Evolutionary conservation across 1,284 basidiomycete species (phyloP).

Genomic region (Butyriboletus appendiculatus): DNA sequence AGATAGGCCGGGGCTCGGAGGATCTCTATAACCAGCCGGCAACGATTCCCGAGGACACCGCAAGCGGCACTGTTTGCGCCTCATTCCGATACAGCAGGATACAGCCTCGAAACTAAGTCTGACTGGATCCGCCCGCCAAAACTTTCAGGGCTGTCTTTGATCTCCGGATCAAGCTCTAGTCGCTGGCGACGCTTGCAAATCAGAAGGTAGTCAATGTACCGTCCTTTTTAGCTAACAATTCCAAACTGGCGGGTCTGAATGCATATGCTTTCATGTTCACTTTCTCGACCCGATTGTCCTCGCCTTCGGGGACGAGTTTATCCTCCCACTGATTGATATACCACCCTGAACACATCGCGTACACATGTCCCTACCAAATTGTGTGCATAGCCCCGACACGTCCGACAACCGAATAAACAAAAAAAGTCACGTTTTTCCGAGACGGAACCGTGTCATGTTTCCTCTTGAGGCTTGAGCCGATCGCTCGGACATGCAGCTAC

Average conservation of each 20-base stretch:
- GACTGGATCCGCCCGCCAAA: constrained; percentile 18
- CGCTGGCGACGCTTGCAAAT: constrained; percentile 2
- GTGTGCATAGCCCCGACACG: constrained; percentile 21
- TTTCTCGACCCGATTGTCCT: constrained; percentile 6
- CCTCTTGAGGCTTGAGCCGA: background rate
- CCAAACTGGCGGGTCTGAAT: constrained; percentile 2
- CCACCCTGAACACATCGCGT: constrained; percentile 8
- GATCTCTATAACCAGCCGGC: constrained; percentile 21
- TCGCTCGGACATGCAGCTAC: background rate
- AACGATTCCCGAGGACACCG: constrained; percentile 23
- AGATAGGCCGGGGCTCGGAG: constrained; percentile 12
- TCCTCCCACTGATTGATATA: constrained; percentile 3
- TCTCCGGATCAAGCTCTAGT: constrained; percentile 15
- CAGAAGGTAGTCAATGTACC: background rate
- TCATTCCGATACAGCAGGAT: constrained; percentile 3
- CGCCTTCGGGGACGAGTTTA: constrained; percentile 1
- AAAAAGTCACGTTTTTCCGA: constrained; percentile 2
- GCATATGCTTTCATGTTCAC: background rate
- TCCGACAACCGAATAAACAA: constrained; percentile 7
- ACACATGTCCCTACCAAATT: constrained; percentile 8
- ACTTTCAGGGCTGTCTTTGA: constrained; percentile 17
- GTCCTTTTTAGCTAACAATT: background rate
- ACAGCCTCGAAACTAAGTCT: constrained; percentile 11
- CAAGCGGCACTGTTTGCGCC: constrained; percentile 2
- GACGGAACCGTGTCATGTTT: constrained; percentile 1